Conservation (phyloP, 2,329 filamentous ascomycete species). For the Meredithiella fracta region DNA sequence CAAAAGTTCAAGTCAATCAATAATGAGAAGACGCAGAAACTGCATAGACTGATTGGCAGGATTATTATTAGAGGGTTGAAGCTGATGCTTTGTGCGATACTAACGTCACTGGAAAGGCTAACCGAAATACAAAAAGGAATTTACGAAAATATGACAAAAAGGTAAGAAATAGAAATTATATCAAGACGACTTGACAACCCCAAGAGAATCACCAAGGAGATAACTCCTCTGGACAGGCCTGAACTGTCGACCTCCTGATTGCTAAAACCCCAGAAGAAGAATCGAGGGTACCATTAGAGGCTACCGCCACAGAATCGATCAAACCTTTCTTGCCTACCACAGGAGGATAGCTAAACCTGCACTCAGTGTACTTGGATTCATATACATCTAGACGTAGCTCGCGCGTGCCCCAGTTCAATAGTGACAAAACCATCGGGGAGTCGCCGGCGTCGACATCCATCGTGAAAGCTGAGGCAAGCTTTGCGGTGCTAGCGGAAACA, state of each 20-base stretch:
- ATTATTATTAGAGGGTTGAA: background rate
- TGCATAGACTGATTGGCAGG: too few species aligned
- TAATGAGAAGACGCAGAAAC: too few species aligned
- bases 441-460: conserved; percentile 12
- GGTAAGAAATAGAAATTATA: too few species aligned
- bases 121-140: background rate
- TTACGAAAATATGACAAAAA: background rate
- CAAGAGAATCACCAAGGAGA: background rate
- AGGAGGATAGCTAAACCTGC: conserved; percentile 27
- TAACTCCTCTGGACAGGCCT: background rate
- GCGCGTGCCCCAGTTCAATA: conserved; percentile 21
- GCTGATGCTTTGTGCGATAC: too few species aligned
- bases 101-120: background rate
- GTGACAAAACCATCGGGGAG: conserved; percentile 16
- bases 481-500: background rate
- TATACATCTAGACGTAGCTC: conserved; percentile 27
- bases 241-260: conserved; percentile 3
- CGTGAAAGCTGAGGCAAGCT: conserved; percentile 9
- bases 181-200: background rate
- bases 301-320: conserved; percentile 17
- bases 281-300: conserved; percentile 8
- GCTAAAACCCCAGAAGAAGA: conserved; percentile 18
- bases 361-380: conserved; percentile 23
- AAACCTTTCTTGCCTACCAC: conserved; percentile 22
- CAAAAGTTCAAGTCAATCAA: too few species aligned